Percentiles rank a stretch among this genome's conserved stretches.
phyloP scores from a whole-genome alignment of 768 basidiomycete species.

The Amylocystis lapponica region DNA sequence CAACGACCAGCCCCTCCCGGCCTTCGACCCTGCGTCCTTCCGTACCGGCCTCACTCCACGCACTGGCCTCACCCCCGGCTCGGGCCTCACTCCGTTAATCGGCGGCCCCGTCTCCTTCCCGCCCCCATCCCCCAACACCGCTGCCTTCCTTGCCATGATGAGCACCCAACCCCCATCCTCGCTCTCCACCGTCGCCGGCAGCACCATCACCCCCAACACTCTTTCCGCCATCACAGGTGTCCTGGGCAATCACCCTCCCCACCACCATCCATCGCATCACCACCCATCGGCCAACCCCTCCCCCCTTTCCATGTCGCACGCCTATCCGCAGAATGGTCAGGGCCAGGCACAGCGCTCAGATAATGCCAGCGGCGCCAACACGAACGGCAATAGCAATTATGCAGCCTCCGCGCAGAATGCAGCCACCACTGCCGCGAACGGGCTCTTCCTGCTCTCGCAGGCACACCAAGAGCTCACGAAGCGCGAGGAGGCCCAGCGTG shows the following conservation, averaged over 20 bases:
- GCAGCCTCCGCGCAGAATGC: slow-evolving; percentile 45
- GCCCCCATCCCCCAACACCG: slow-evolving; percentile 80
- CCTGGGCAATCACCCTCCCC: slow-evolving; percentile 53
- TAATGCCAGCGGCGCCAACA: slow-evolving; percentile 13
- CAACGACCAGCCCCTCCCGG: slow-evolving; percentile 28
- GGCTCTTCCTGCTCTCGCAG: slow-evolving; percentile 88
- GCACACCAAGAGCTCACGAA: slow-evolving; percentile 96
- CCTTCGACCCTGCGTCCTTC: slow-evolving; percentile 69
- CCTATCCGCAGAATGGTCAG: not conserved
- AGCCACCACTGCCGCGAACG: slow-evolving; percentile 77
- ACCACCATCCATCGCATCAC: slow-evolving; percentile 46
- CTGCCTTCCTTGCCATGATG: slow-evolving; percentile 91
- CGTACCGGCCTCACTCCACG: slow-evolving; percentile 85
- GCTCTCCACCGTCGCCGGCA: slow-evolving; percentile 27
- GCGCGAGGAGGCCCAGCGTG: slow-evolving; percentile 67
- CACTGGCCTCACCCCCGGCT: slow-evolving; percentile 78
- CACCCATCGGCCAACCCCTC: slow-evolving; percentile 54
- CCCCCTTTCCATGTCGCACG: slow-evolving; percentile 30
- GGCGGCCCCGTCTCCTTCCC: slow-evolving; percentile 70
- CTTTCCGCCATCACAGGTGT: slow-evolving; percentile 79
- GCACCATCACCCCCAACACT: slow-evolving; percentile 58
- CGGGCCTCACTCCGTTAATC: slow-evolving; percentile 69
- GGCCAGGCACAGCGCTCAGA: slow-evolving; percentile 4
- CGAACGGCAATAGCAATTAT: slow-evolving; percentile 17
- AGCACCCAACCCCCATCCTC: slow-evolving; percentile 19